A percentile compares a stretch with the other conserved stretches of the same genome.
These are phyloP conservation scores for Leptoxyphium fumago DNA, from an alignment of 2,329 filamentous ascomycete genomes.

Conservation along the genomic window DNA sequence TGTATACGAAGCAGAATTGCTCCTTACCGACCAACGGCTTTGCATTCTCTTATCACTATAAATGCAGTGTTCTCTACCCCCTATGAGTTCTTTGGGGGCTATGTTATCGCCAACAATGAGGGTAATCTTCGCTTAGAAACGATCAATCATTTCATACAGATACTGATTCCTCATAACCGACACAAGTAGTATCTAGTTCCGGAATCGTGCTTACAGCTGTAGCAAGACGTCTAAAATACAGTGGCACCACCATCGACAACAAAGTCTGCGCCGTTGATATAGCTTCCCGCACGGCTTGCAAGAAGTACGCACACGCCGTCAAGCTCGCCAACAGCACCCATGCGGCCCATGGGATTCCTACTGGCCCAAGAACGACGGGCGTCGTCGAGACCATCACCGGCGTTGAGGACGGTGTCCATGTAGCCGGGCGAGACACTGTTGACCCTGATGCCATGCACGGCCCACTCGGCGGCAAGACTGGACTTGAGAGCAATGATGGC, in stretches of 20 bases:
- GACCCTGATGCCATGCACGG: slow-evolving; percentile 51
- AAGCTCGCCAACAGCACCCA: slow-evolving; percentile 23
- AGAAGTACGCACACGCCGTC: slow-evolving; percentile 24
- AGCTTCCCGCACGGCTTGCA: slow-evolving; percentile 20
- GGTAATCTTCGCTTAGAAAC: no score
- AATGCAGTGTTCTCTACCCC: no score
- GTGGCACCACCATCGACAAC: slow-evolving; percentile 22
- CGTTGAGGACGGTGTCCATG: slow-evolving; percentile 62
- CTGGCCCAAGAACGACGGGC: slow-evolving; percentile 19
- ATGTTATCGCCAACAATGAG: no score
- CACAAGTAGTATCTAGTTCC: no score
- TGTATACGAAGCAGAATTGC: no score
- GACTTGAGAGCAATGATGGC: slow-evolving; percentile 48
- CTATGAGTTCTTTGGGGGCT: no score
- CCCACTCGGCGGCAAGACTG: slow-evolving; percentile 60
- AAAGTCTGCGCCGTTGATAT: slow-evolving; percentile 24
- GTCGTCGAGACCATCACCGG: slow-evolving; percentile 20
- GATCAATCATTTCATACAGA: no score
- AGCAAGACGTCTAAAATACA: slow-evolving; percentile 9
- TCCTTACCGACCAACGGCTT: no score
- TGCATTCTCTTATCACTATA: no score
- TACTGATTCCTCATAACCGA: no score
- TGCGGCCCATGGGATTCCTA: slow-evolving; percentile 25
- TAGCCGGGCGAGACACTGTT: slow-evolving; percentile 61
- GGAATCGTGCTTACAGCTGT: no score